Evolutionary conservation across 495 filamentous ascomycete species (phyloP), one percentile per base, ranked within the genome.

Genomic region (Massariosphaeria phaeospora): DNA sequence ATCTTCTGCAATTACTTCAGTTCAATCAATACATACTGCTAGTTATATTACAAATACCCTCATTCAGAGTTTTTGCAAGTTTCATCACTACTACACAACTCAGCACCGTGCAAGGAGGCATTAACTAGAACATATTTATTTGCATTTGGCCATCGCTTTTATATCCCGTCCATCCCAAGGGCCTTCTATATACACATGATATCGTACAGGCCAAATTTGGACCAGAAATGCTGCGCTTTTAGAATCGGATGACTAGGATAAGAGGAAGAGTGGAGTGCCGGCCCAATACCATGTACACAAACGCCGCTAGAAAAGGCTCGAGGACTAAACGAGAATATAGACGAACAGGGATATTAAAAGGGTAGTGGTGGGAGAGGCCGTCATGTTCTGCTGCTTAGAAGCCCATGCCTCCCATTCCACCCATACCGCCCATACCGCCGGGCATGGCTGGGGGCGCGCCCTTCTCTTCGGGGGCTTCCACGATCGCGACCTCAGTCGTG

Each of bases 401-500:
- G 43, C 58, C 58, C 59, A 62, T 62, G 54, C 58, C 58, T 42
- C 60, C 59, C 55, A 59, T 59, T 38, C 55, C 55, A 11, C 54
- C 54, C 47, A 52, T 52, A 10, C 53, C 55, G 8, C 55, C 57
- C 79, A 83, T 83, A 18, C 79, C 82, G 36, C 80, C 83, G 56
- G 64, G 64, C 61, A 66, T 66, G 31, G 62, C 62, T 48, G 76
- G 78, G 30, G 77, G 71, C 5, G 73, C 70, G 44, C 72, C 78
- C 86, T 96, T 95, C 72, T 95, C 90, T 69, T 96, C 94, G 43
- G 86, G 80, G 48, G 94, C 93, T 73, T 98, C 93, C 48, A 95
- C 89, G 57, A 98, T 91, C 47, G 91, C 90, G 55, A 96, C 91
- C 74, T 98, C 93, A 58, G 94, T 98, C 63, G 93, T 98, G 72